Evolutionary conservation across 2,329 filamentous ascomycete species (phyloP).

Genomic region (Ophiostoma montium): DNA sequence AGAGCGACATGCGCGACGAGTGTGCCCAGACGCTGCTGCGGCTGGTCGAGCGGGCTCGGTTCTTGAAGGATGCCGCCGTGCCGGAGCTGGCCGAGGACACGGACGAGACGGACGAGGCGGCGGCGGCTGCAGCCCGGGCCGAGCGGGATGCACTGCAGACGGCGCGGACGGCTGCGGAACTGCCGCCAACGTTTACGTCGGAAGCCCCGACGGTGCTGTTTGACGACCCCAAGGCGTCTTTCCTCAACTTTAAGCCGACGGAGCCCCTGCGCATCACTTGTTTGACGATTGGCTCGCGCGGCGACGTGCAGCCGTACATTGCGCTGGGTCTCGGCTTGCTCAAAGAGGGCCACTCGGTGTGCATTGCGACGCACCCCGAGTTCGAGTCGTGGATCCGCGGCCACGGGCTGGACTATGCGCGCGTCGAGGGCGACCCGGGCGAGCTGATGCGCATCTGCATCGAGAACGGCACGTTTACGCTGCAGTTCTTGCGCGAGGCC

Average conservation of each 20-base stretch:
- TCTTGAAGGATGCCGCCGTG: slow-evolving; percentile 51
- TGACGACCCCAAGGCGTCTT: slow-evolving; percentile 76
- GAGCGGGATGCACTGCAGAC: slow-evolving; percentile 71
- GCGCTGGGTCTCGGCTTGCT: slow-evolving; percentile 83
- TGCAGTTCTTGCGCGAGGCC: slow-evolving; percentile 77
- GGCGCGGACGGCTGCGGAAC: slow-evolving; percentile 36
- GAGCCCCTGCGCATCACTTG: slow-evolving; percentile 75
- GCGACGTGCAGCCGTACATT: slow-evolving; percentile 96
- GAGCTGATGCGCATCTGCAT: slow-evolving; percentile 95
- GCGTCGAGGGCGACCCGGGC: slow-evolving; percentile 78
- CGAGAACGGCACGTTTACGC: slow-evolving; percentile 93
- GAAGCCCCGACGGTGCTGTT: slow-evolving; percentile 68
- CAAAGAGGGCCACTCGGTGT: slow-evolving; percentile 71
- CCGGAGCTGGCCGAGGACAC: slow-evolving; percentile 53
- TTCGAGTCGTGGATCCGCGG: slow-evolving; percentile 79
- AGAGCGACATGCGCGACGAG: slow-evolving; percentile 68
- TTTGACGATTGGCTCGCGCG: slow-evolving; percentile 86
- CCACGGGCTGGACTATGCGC: slow-evolving; percentile 88
- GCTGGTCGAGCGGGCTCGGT: slow-evolving; percentile 57
- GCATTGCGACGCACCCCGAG: slow-evolving; percentile 83
- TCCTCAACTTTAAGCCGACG: slow-evolving; percentile 79
- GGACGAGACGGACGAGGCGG: slow-evolving; percentile 56
- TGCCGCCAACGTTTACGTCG: slow-evolving; percentile 26
- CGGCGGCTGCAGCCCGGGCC: slow-evolving; percentile 60
- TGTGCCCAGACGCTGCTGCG: slow-evolving; percentile 71